These are phyloP conservation scores for Aspergillus nanangensis DNA, from an alignment of 495 filamentous ascomycete genomes.

Conservation along the genomic window DNA sequence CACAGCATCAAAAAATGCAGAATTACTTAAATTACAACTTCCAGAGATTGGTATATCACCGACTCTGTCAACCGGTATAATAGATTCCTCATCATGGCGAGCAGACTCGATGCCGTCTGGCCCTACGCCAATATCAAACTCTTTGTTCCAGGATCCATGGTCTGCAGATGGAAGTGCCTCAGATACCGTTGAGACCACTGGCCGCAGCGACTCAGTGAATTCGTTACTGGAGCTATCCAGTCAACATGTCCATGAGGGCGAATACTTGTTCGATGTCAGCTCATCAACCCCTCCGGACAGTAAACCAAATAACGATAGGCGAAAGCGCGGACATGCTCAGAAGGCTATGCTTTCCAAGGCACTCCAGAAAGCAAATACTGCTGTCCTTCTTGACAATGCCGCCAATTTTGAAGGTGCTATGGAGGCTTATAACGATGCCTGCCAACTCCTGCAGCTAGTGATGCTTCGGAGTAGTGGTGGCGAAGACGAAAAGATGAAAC, in stretches of 20 bases:
- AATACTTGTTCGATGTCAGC: neutral
- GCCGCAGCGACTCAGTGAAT: neutral
- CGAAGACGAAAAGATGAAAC: constrained; percentile 75
- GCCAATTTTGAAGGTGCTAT: constrained; percentile 91
- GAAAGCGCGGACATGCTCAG: constrained; percentile 55
- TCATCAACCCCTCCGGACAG: constrained; percentile 14
- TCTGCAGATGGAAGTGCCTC: neutral
- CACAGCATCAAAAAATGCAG: neutral
- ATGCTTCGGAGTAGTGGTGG: constrained; percentile 74
- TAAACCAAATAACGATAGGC: constrained; percentile 25
- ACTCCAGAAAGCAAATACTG: constrained; percentile 90
- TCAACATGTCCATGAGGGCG: neutral
- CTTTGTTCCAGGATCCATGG: constrained; percentile 12
- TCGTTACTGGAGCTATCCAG: neutral
- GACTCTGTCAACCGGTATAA: constrained; percentile 1
- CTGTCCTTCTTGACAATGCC: constrained; percentile 90
- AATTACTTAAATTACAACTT: neutral
- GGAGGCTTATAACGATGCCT: constrained; percentile 87
- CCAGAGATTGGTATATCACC: constrained; percentile 1
- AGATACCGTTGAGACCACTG: neutral
- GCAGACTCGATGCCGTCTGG: constrained; percentile 1
- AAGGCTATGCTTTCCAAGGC: constrained; percentile 93
- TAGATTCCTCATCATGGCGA: neutral
- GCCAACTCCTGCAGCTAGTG: constrained; percentile 78
- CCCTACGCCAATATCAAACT: neutral